These are phyloP conservation scores for Arabidopsis hybrid DNA, from an alignment of 441 rosid genomes.

Conservation along the genomic window DNA sequence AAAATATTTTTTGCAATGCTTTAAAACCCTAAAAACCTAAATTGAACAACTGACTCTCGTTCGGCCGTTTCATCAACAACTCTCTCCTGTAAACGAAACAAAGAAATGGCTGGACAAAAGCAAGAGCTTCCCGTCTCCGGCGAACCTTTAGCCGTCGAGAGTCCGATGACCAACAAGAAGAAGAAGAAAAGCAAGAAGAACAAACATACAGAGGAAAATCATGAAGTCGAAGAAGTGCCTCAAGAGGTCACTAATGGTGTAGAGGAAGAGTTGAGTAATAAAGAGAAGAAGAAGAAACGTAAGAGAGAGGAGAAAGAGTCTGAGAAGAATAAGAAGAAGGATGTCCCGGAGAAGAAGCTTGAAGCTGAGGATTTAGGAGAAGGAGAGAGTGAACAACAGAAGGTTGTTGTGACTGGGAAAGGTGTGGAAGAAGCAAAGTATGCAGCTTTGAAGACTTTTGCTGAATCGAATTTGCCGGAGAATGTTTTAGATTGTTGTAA, in stretches of 20 bases:
- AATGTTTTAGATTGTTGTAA: conserved; percentile 78
- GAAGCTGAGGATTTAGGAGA: conserved; percentile 34
- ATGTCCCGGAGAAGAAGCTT: conserved; percentile 24
- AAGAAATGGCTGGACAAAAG: conserved; percentile 55
- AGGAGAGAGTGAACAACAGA: conserved; percentile 48
- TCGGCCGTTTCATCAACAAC: conserved; percentile 37
- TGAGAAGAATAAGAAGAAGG: conserved; percentile 15
- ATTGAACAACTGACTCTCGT: conserved; percentile 37
- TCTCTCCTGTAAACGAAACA: conserved; percentile 17
- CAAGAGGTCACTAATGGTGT: conserved; percentile 35
- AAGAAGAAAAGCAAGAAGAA: conserved; percentile 51
- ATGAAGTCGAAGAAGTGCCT: conserved; percentile 35
- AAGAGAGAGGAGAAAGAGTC: conserved; percentile 49
- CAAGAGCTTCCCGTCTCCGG: conserved; percentile 47
- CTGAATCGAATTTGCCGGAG: conserved; percentile 66
- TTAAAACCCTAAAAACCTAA: conserved; percentile 41
- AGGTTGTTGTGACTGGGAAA: conserved; percentile 70
- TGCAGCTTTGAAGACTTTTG: conserved; percentile 60
- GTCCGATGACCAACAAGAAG: conserved; percentile 35
- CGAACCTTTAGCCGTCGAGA: conserved; percentile 49
- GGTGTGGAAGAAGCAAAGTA: conserved; percentile 66
- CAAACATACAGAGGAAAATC: conserved; percentile 45
- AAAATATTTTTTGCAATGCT: not conserved
- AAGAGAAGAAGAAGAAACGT: conserved; percentile 56
- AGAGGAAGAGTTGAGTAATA: conserved; percentile 37